A percentile compares a stretch with the other conserved stretches of the same genome.
Evolutionary conservation across 129 eudicot genomes (phyloP).

Genomic region (Scalesia atractyloides): DNA sequence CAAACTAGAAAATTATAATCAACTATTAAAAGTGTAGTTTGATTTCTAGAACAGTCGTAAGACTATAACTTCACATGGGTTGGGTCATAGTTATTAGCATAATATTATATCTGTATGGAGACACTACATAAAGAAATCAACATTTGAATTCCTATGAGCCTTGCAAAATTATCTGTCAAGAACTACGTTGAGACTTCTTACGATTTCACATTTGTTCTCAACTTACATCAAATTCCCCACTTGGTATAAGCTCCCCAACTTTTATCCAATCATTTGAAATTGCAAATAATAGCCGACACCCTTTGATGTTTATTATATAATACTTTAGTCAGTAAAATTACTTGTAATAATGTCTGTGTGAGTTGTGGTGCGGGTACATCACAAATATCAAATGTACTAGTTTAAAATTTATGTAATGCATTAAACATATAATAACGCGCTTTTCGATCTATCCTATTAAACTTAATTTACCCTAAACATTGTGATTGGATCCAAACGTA

Average conservation of each 20-base stretch:
- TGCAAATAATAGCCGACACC: not conserved
- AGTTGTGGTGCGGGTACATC: no score
- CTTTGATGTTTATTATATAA: not conserved
- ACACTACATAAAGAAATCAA: slow-evolving; percentile 1
- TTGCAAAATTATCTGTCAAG: not conserved
- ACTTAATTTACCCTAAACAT: no score
- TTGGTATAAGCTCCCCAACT: not conserved
- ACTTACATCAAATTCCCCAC: not conserved
- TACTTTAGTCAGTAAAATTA: no score
- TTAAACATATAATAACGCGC: no score
- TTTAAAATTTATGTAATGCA: no score
- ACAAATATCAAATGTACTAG: no score
- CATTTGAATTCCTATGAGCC: not conserved
- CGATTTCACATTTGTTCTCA: slow-evolving; percentile 22
- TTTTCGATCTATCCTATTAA: no score
- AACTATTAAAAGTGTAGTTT: not conserved
- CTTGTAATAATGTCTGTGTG: no score
- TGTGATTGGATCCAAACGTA: no score
- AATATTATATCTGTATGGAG: not conserved
- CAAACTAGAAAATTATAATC: not conserved
- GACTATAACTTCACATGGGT: not conserved
- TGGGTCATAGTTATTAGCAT: not conserved
- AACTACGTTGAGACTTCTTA: slow-evolving; percentile 5
- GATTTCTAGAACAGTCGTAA: not conserved
- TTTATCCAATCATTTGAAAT: not conserved